Evolutionary conservation across 352 stramenopile species (phyloP), one percentile per base, ranked within the genome.

Genomic region (Phytopythium montanum): DNA sequence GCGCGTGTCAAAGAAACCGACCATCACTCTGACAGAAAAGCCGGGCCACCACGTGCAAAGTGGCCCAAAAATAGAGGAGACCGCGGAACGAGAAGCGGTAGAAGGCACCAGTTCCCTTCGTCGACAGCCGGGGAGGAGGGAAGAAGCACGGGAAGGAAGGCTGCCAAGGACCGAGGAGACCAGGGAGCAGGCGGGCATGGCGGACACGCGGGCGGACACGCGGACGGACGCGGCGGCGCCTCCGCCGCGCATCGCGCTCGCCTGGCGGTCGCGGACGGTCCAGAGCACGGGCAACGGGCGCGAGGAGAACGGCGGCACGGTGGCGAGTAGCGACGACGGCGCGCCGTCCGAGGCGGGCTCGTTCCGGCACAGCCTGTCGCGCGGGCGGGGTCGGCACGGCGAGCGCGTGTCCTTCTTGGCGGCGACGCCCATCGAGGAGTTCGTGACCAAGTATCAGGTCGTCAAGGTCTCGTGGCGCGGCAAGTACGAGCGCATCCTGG

Each of bases 401-500:
- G 45, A 59, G n/a, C 55, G 53, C 41, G 60, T 54, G 26, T 56
- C 60, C 14, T 67, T 75, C 55, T n/a, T 61, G 21, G 54, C 31
- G 18, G 12, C 54, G 9, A 60, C 80, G 31, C 80, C 75, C 36
- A 87, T 93, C 50, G 84, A 94, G 58, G 86, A 95, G 59, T 93
- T 85, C 56, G 72, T 92, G 21, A 72, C 84, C 60, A 92, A 92
- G 63, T 95, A 94, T 67, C 81, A 89, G 60, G 84, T 93, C 36
- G 72, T 91, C 51, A 95, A 95, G 67, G 58, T 78, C 33, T 92
- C 83, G 31, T 95, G 86, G 86, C 72, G 84, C 23, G 86, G 86
- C 61, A 93, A 92, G 62, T 95, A 95, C 69, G 85, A 94, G 58
- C 85, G 86, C 62, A 92, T 95, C 50, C 69, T 95, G 25, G 85